A percentile compares a stretch with the other conserved stretches of the same genome.
phyloP scores from a whole-genome alignment of 768 basidiomycete species.

The Candolleomyces eurysporus region DNA sequence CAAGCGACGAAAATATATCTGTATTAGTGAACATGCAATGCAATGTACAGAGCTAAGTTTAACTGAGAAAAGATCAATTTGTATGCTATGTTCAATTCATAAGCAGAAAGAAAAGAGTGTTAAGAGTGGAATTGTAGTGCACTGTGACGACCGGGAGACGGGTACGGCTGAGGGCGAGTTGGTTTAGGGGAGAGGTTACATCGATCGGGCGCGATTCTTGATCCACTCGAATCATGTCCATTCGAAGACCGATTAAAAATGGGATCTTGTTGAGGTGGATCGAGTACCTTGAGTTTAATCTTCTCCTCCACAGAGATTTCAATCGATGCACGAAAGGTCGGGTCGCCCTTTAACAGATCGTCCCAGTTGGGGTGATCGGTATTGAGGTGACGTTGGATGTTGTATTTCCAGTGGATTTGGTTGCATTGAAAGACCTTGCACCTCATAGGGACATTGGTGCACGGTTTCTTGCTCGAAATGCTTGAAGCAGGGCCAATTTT shows the following conservation, averaged over 20 bases:
- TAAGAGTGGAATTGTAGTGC: too few relatives aligned
- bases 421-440: slow-evolving; percentile 16
- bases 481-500: slow-evolving; percentile 11
- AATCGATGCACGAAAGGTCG: neutral
- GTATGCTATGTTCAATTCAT: too few relatives aligned
- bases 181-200: too few relatives aligned
- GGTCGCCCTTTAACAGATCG: neutral
- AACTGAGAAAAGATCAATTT: too few relatives aligned
- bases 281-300: neutral
- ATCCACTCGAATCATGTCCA: neutral
- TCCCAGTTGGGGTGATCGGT: slow-evolving; percentile 20
- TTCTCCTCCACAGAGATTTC: neutral
- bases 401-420: slow-evolving; percentile 27
- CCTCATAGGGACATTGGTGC: slow-evolving; percentile 26
- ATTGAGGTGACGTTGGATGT: slow-evolving; percentile 21
- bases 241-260: neutral
- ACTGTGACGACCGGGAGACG: too few relatives aligned
- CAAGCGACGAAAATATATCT: neutral
- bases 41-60: neutral
- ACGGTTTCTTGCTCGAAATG: slow-evolving; percentile 16
- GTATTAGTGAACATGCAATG: neutral
- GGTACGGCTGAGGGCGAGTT: too few relatives aligned
- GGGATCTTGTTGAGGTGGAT: neutral
- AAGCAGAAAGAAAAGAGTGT: too few relatives aligned
- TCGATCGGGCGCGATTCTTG: neutral